Percentiles rank a stretch among this genome's conserved stretches.
Conservation (phyloP, 1,284 basidiomycete species). For the Termitomyces sp. region DNA sequence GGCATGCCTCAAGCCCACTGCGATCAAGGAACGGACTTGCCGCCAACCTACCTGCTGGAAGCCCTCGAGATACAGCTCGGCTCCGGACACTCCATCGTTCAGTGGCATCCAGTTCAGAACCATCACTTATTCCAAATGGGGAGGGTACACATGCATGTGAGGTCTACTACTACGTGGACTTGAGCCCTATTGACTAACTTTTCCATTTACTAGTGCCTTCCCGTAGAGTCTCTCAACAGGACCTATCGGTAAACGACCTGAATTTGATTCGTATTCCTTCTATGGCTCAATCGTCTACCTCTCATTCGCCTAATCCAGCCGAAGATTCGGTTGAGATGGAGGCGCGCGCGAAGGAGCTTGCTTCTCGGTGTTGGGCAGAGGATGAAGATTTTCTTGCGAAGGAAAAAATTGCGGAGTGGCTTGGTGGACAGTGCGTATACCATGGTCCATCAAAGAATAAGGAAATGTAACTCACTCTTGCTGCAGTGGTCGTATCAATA, state of each 20-base stretch:
- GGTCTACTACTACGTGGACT: constrained; percentile 18
- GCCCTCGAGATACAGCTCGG: constrained; percentile 41
- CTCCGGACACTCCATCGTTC: constrained; percentile 62
- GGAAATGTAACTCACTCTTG: constrained; percentile 16
- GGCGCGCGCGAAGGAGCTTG: constrained; percentile 66
- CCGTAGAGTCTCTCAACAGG: constrained; percentile 45
- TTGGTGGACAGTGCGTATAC: constrained; percentile 78
- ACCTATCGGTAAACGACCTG: constrained; percentile 46
- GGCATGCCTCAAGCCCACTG: constrained; percentile 35
- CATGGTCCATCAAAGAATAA: neutral
- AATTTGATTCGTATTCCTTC: constrained; percentile 38
- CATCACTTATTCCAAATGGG: constrained; percentile 56
- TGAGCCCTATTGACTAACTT: constrained; percentile 1
- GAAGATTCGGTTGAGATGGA: constrained; percentile 59
- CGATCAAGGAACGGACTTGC: constrained; percentile 38
- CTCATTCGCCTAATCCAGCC: constrained; percentile 18
- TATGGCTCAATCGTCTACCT: constrained; percentile 40
- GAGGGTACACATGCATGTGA: constrained; percentile 46
- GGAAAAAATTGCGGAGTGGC: constrained; percentile 94
- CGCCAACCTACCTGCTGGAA: constrained; percentile 23
- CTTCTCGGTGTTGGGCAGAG: constrained; percentile 80
- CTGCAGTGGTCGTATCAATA: constrained; percentile 69
- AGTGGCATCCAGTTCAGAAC: constrained; percentile 72
- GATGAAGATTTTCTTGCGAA: constrained; percentile 79
- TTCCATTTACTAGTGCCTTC: constrained; percentile 15